Base-by-base conservation (phyloP, 208 protist species). In the Cochliopodium minus region DNA sequence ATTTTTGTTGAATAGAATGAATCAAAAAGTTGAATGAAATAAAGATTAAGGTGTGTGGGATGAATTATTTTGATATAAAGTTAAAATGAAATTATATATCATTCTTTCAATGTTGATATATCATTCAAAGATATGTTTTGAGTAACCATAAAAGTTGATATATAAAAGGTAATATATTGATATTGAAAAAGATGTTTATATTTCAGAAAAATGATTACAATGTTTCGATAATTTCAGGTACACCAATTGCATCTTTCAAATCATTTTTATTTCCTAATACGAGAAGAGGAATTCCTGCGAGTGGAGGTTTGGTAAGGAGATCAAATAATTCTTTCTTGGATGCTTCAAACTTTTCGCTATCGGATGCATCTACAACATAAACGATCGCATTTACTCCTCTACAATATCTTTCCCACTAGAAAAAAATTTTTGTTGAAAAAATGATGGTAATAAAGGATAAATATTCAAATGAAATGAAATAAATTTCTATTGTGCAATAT, bases 241-340 rank as follows among this genome's bases (percentile, higher is more conserved):
- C 69, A 22, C 49, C 45, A 15, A 77, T 60, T 17, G 79, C 71
- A 5, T 59, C 57, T 15, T 61, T 66, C 15, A 91, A 54, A 68
- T 91, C 86, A 63, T 87, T 88, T 62, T 91, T 91, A 63, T 91
- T 91, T 22, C 70, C 86, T 4, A 90, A 65, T 0, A 90, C 76
- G 15, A 91, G 66, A 6, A 90, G 35, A n/a, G 86, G 86, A 58
- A 87, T 90, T 29, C 64, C 61, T 2, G 45, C 35, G n/a, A 89
- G 73, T 33, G 75, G 58, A 9, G 76, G 77, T 65, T 87, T 86
- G 25, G 53, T 51, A 25, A 89, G 38, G 11, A 90, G 62, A n/a
- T 78, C 74, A 22, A 77, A 57, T 34, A 91, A 64, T 54, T 79
- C 80, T 34, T 67, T 61, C 26, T 71, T 72, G 17, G 78, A 61